Evolutionary conservation across 78 protist genomes (phyloP).

Genomic region (Trichosphaerium sp.): DNA sequence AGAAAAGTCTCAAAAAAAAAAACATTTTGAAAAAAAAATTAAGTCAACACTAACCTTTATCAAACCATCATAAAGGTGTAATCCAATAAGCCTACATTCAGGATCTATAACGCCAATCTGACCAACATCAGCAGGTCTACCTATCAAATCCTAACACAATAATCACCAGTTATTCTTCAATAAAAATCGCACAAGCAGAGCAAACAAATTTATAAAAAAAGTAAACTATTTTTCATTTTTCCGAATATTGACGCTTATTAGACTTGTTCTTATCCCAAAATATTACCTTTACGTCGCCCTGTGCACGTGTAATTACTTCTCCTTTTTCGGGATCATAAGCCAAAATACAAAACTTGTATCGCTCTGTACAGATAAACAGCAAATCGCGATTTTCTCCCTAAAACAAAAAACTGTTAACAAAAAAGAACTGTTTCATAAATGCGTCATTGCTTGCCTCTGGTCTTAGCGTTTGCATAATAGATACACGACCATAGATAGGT

Average conservation of each 20-base stretch:
- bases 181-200: no score
- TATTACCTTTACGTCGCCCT: slow-evolving; percentile 29
- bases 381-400: slow-evolving; percentile 19
- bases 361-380: slow-evolving; percentile 53
- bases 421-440: neutral
- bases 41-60: neutral
- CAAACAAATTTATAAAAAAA: no score
- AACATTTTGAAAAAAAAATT: neutral
- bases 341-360: slow-evolving; percentile 40
- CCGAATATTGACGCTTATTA: no score
- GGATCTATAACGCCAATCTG: slow-evolving; percentile 61
- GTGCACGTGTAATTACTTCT: slow-evolving; percentile 51
- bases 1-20: neutral
- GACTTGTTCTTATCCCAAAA: no score
- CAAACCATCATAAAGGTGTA: slow-evolving; percentile 52
- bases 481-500: slow-evolving; percentile 55
- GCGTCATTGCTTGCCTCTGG: neutral
- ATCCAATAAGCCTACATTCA: slow-evolving; percentile 33
- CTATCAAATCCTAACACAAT: slow-evolving; percentile 32
- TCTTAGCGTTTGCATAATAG: slow-evolving; percentile 17
- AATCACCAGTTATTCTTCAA: no score
- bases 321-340: slow-evolving; percentile 16
- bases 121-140: slow-evolving; percentile 34
- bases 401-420: neutral
- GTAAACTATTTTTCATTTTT: no score